Conservation (phyloP, 2,329 filamentous ascomycete genomes). For the Monosporascus cannonballus region DNA sequence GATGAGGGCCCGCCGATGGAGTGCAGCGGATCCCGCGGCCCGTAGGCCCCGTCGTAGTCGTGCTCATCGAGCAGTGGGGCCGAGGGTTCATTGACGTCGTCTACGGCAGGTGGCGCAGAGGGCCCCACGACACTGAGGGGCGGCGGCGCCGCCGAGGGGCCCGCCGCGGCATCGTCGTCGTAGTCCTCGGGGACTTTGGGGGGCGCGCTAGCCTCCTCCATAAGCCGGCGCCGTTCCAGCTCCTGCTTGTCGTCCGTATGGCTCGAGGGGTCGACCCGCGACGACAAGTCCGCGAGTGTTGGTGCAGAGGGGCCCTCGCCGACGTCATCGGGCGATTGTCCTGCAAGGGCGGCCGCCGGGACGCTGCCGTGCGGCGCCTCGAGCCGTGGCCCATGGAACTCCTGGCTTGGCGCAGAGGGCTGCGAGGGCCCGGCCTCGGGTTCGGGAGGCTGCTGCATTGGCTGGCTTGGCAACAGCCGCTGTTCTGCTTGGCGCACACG, state of each 20-base stretch:
- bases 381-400: not conserved
- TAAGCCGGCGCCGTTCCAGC: constrained; percentile 59
- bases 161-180: constrained; percentile 21
- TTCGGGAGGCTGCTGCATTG: constrained; percentile 37
- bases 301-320: constrained; percentile 16
- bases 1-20: constrained; percentile 46
- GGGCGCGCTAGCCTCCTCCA: constrained; percentile 59
- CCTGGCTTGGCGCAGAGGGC: constrained; percentile 16
- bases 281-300: constrained; percentile 10
- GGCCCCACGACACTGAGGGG: constrained; percentile 9
- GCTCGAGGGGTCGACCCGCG: constrained; percentile 32
- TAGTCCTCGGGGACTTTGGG: constrained; percentile 50
- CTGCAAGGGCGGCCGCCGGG: constrained; percentile 6
- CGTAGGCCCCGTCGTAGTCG: constrained; percentile 6
- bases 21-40: constrained; percentile 24
- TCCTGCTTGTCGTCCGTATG: constrained; percentile 60
- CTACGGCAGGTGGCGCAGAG: constrained; percentile 13
- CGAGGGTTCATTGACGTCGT: constrained; percentile 18
- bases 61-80: constrained; percentile 20
- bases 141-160: constrained; percentile 16
- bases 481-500: constrained; percentile 71
- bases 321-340: constrained; percentile 11
- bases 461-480: constrained; percentile 74
- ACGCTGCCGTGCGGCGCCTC: not conserved
- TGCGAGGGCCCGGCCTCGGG: constrained; percentile 37